Evolutionary conservation across 495 filamentous ascomycete species (phyloP), one percentile per base, ranked within the genome.

Genomic region (Daldinia vernicosa): DNA sequence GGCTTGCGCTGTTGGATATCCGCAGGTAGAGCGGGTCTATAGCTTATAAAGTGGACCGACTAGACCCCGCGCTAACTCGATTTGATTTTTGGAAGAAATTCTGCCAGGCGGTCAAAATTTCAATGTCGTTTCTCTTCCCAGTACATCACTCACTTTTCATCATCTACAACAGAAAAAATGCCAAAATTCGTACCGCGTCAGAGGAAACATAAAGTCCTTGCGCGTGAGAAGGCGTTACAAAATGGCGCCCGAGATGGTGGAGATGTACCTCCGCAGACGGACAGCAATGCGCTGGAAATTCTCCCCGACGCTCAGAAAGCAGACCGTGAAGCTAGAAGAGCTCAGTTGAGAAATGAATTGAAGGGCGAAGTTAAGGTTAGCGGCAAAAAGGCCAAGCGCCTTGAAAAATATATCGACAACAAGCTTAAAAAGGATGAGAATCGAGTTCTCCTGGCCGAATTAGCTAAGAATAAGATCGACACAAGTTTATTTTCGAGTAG

Each of bases 331-430:
- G 85, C 87, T 64, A 89, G 87, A 75, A 91, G 88, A 75, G 83
- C 79, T 27, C 76, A 76, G 51, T 63, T 85, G 51, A 83, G 84
- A 62, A 81, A 87, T 60, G 85, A 90, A 70, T 71, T 97, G 51
- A 88, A 85, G 64, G 88, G 89, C n/a, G 86, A 91, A 61, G 80
- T 85, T n/a, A 92, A 92, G 75, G 88, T 97, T 67, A 95, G 91
- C 33, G 84, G 88, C 40, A 97, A 98, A 83, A 99, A 99, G 82
- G 87, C 93, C 60, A 98, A 98, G 81, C 86, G 95, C 40, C 82
- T 99, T 35, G 93, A 98, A 65, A 98, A 98, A 76, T 99, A 99
- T 76, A 97, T 99, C 83, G 95, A 98, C 74, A 95, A 84, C 56
- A 99, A 99, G 84, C 82, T 98, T 6, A 91, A 87, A 76, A 98